Percentiles rank a stretch among this genome's conserved stretches.
Conservation (phyloP, 768 basidiomycete genomes). For the Dentipellis fragilis region DNA sequence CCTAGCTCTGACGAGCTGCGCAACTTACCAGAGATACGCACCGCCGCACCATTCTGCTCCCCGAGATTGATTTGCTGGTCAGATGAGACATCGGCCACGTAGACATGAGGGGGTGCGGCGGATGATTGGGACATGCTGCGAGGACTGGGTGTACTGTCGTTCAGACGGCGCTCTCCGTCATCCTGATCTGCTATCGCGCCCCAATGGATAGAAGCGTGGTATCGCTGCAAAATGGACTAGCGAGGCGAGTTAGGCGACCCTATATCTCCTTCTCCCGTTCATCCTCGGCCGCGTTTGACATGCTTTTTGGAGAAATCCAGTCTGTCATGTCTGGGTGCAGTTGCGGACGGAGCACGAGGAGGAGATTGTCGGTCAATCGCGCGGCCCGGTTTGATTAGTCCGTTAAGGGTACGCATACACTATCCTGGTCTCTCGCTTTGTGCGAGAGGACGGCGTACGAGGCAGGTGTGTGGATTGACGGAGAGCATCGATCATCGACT, state of each 20-base stretch:
- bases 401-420: no score
- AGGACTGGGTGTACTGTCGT: not conserved
- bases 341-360: no score
- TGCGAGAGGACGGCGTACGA: not conserved
- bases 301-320: no score
- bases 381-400: no score
- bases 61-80: not conserved
- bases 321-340: no score
- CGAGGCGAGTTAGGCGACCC: no score
- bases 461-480: not conserved
- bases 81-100: not conserved
- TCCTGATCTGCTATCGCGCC: not conserved
- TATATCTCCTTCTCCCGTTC: no score
- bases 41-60: not conserved
- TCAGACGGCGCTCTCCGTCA: not conserved
- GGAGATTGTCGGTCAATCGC: no score
- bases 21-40: constrained; percentile 22
- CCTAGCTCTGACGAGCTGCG: constrained; percentile 18
- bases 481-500: not conserved
- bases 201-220: not conserved
- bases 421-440: no score
- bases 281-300: no score
- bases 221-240: no score
- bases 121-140: not conserved
- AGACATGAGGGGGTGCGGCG: not conserved